Evolutionary conservation across 495 filamentous ascomycete genomes (phyloP), one percentile per base, ranked within the genome.

Genomic region (Staphylotrichum tortipilum): DNA sequence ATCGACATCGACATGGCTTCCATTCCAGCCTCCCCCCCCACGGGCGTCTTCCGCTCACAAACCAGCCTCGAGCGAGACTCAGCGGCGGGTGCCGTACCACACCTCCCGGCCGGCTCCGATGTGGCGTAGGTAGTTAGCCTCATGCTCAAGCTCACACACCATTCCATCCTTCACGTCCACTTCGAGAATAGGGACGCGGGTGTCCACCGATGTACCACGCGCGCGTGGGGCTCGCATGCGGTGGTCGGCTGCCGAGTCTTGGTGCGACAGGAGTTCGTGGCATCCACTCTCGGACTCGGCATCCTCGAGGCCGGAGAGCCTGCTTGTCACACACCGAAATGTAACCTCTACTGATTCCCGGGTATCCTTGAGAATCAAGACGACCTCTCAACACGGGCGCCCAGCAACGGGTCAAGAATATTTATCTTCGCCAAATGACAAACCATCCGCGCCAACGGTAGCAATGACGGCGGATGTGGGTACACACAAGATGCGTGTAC

Each of bases 321-420:
- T 11, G 6, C 21, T 35, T 34, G 19, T 14, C 30, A 22, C 19
- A 36, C 12, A 6, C 34, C n/a, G 33, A 26, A 7, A 69, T 74
- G 71, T 74, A 60, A 70, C 69, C 68, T 71, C 71, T 65, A 68
- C 69, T 72, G 69, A 71, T 74, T 72, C 69, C 68, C 68, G 60
- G 46, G 57, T 70, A 51, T 72, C 71, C 55, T 62, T 24, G 63
- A 68, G 50, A 49, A 59, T 56, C 69, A 72, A 70, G 57, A 72
- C 69, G 69, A 68, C 54, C 57, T 67, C 68, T 74, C 67, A 49
- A 68, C 57, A 56, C 60, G 63, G 71, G 71, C 65, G 69, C 69
- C 69, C 69, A 74, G 71, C 68, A 71, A 68, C 55, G 69, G 67
- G 71, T 67, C 56, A 34, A 54, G n/a, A 44, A 36, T 57, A 52